Conservation (phyloP, 352 stramenopile genomes). For the Phytophthora aleatoria region DNA sequence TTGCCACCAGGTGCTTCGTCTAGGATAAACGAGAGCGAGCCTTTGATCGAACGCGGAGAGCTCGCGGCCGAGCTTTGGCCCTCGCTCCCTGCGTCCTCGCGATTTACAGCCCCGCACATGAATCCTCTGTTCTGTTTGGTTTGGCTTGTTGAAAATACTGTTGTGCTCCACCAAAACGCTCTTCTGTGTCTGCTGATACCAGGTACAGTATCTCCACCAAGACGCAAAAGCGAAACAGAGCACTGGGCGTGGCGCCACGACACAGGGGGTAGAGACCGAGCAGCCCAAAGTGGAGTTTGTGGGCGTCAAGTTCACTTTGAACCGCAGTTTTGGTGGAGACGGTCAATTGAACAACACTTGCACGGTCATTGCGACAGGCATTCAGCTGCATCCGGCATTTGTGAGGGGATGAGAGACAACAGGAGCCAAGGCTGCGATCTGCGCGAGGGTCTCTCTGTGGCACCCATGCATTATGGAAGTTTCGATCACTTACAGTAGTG, state of each 20-base stretch:
- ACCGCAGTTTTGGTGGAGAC: slow-evolving; percentile 35
- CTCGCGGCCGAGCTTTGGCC: slow-evolving; percentile 14
- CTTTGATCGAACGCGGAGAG: slow-evolving; percentile 35
- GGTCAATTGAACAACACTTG: slow-evolving; percentile 18
- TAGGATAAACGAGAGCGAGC: slow-evolving; percentile 53
- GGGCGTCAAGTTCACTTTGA: neutral
- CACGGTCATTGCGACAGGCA: slow-evolving; percentile 12
- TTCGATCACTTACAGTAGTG: slow-evolving; percentile 1
- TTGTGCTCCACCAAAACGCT: slow-evolving; percentile 25
- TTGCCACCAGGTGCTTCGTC: slow-evolving; percentile 2
- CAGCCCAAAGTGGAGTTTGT: slow-evolving; percentile 1
- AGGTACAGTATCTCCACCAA: slow-evolving; percentile 24
- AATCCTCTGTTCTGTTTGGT: neutral
- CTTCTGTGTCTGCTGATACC: slow-evolving; percentile 10
- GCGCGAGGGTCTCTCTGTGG: neutral
- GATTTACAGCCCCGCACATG: slow-evolving; percentile 18
- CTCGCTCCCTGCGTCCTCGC: slow-evolving; percentile 9
- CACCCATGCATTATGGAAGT: slow-evolving; percentile 13
- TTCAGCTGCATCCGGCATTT: slow-evolving; percentile 18
- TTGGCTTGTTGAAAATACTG: slow-evolving; percentile 14
- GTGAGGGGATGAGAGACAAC: neutral
- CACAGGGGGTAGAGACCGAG: slow-evolving; percentile 27
- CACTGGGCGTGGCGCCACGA: neutral
- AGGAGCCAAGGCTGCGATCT: neutral
- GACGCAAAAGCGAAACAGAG: slow-evolving; percentile 34